Conservation (phyloP, 176 grass and related monocot species). For the Oryza rufipogon region DNA sequence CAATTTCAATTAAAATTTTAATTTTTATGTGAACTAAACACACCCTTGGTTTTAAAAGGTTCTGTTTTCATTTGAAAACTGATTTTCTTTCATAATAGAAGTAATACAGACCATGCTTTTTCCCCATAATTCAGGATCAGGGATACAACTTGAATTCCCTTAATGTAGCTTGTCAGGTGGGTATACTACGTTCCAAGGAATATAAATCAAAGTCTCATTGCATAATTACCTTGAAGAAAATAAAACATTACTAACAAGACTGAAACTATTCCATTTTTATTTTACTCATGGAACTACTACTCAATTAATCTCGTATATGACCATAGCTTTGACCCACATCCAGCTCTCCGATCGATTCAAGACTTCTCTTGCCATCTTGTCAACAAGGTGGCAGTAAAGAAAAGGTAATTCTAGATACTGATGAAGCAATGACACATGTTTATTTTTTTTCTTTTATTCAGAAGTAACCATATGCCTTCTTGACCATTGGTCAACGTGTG, state of each 20-base stretch:
- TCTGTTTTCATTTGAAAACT: too few relatives aligned
- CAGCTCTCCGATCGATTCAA: background rate
- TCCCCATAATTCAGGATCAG: too few relatives aligned
- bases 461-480: background rate
- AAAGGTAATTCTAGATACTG: background rate
- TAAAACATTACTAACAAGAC: background rate
- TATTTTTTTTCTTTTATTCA: background rate
- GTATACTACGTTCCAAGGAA: background rate
- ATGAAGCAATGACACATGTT: constrained; percentile 10
- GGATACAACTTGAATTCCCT: background rate
- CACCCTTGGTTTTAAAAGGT: too few relatives aligned
- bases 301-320: background rate
- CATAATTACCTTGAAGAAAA: background rate
- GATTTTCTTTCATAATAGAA: background rate
- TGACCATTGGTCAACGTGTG: constrained; percentile 49
- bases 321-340: constrained; percentile 24
- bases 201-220: background rate
- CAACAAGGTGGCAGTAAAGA: constrained; percentile 8
- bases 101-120: background rate
- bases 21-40: too few relatives aligned
- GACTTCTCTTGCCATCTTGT: background rate
- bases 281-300: background rate
- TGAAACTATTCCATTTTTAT: background rate
- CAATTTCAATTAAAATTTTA: too few relatives aligned
- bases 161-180: background rate